Evolutionary conservation across 768 basidiomycete species (phyloP).

Genomic region (Termitomyces titanicus): DNA sequence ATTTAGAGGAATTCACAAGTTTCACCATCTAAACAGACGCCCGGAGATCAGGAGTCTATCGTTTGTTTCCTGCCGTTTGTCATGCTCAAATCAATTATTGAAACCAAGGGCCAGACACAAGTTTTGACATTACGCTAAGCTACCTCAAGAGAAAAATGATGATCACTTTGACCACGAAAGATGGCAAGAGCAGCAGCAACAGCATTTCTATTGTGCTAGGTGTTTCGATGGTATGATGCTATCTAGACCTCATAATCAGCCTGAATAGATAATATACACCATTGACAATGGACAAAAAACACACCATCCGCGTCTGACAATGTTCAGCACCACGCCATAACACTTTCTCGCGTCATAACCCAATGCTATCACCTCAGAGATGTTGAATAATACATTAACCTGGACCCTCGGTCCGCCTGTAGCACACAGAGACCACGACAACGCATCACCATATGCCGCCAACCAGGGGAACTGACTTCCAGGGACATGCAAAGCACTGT

Average conservation of each 20-base stretch:
- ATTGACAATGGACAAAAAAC: not conserved
- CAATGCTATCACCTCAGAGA: conserved; percentile 12
- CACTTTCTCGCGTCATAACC: not conserved
- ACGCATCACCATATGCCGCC: conserved; percentile 25
- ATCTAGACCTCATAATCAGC: not conserved
- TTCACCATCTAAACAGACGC: not conserved
- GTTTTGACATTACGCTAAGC: not conserved
- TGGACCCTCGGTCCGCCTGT: conserved; percentile 23
- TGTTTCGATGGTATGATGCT: not conserved
- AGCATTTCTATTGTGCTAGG: not conserved
- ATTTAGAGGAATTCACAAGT: not conserved
- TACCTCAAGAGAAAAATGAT: not conserved
- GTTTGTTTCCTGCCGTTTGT: not conserved
- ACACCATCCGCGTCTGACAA: not conserved
- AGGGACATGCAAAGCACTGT: conserved; percentile 24
- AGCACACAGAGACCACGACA: conserved; percentile 39
- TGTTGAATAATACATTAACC: conserved; percentile 34
- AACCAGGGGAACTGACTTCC: conserved; percentile 22
- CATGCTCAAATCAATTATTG: not conserved
- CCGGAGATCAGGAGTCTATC: no score
- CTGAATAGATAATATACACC: not conserved
- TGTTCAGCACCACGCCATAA: conserved; percentile 5
- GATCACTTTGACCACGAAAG: not conserved
- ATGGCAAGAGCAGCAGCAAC: not conserved
- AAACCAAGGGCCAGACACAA: not conserved